These are phyloP conservation scores for Ustilaginoidea virens DNA, from an alignment of 2,329 filamentous ascomycete genomes.

Conservation along the genomic window DNA sequence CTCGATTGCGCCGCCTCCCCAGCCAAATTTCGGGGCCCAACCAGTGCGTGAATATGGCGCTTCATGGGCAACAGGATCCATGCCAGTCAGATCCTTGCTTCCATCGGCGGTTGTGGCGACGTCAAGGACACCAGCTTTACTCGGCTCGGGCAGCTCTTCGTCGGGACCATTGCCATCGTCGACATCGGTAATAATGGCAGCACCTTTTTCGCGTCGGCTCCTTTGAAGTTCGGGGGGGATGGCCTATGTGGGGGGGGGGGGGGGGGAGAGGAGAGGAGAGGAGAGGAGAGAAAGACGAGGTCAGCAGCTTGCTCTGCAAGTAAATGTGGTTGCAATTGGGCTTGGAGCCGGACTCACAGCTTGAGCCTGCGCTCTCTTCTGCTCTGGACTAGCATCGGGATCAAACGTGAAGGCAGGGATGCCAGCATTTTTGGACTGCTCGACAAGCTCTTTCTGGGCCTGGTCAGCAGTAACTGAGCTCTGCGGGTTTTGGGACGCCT, in stretches of 20 bases:
- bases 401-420: slow-evolving; percentile 74
- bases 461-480: slow-evolving; percentile 52
- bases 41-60: slow-evolving; percentile 42
- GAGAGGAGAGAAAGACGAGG: not conserved
- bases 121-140: slow-evolving; percentile 52
- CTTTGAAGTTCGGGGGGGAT: slow-evolving; percentile 22
- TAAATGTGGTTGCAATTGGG: slow-evolving; percentile 4
- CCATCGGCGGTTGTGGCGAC: slow-evolving; percentile 33
- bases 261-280: not conserved
- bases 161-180: slow-evolving; percentile 53
- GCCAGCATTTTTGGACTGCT: slow-evolving; percentile 66
- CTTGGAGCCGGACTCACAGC: slow-evolving; percentile 40
- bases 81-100: slow-evolving; percentile 31
- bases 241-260: slow-evolving; percentile 12
- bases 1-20: slow-evolving; percentile 38
- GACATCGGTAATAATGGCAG: slow-evolving; percentile 64
- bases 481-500: slow-evolving; percentile 59
- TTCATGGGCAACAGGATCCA: slow-evolving; percentile 36
- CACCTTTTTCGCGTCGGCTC: slow-evolving; percentile 33
- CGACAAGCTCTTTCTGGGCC: slow-evolving; percentile 57
- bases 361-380: slow-evolving; percentile 69
- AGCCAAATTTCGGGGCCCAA: slow-evolving; percentile 79
- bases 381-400: slow-evolving; percentile 64
- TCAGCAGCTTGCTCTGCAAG: not conserved
- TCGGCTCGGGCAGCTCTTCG: slow-evolving; percentile 65